A percentile compares a stretch with the other conserved stretches of the same genome.
Conservation (phyloP, 1,284 basidiomycete genomes). For the Ustilago trichophora region DNA sequence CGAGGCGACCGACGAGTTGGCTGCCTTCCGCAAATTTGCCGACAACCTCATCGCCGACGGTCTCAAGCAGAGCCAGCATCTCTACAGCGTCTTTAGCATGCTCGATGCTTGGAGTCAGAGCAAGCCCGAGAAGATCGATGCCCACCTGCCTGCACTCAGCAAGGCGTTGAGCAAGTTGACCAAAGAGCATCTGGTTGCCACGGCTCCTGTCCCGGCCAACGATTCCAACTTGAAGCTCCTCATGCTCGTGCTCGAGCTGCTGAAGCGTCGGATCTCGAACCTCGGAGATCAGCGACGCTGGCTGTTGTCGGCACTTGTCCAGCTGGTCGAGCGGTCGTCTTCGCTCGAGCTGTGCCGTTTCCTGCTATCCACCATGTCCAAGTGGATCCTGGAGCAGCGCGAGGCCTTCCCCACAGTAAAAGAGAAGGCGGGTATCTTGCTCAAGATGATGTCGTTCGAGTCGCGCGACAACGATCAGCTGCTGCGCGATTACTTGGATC, state of each 20-base stretch:
- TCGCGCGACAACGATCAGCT: slow-evolving; percentile 75
- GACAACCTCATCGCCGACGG: slow-evolving; percentile 81
- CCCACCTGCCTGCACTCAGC: slow-evolving; percentile 79
- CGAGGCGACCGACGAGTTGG: slow-evolving; percentile 69
- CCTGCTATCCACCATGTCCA: slow-evolving; percentile 84
- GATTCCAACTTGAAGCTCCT: slow-evolving; percentile 68
- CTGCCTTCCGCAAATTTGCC: slow-evolving; percentile 82
- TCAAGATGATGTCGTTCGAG: slow-evolving; percentile 92
- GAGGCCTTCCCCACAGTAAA: slow-evolving; percentile 80
- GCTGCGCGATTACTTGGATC: slow-evolving; percentile 84
- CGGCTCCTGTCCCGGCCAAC: slow-evolving; percentile 38
- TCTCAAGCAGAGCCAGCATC: slow-evolving; percentile 76
- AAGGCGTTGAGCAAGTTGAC: slow-evolving; percentile 85
- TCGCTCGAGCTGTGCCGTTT: slow-evolving; percentile 82
- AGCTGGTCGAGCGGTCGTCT: slow-evolving; percentile 91
- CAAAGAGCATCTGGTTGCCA: slow-evolving; percentile 83
- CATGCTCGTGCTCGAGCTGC: slow-evolving; percentile 70
- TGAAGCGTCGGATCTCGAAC: slow-evolving; percentile 70
- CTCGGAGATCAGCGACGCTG: slow-evolving; percentile 72
- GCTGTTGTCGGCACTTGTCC: slow-evolving; percentile 78
- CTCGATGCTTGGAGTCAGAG: slow-evolving; percentile 87
- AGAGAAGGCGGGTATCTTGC: slow-evolving; percentile 89
- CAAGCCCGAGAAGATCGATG: slow-evolving; percentile 82
- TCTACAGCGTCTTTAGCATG: slow-evolving; percentile 85
- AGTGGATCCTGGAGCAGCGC: slow-evolving; percentile 80